Conservation (phyloP, 768 basidiomycete species). For the Kwoniella mangroviensis region DNA sequence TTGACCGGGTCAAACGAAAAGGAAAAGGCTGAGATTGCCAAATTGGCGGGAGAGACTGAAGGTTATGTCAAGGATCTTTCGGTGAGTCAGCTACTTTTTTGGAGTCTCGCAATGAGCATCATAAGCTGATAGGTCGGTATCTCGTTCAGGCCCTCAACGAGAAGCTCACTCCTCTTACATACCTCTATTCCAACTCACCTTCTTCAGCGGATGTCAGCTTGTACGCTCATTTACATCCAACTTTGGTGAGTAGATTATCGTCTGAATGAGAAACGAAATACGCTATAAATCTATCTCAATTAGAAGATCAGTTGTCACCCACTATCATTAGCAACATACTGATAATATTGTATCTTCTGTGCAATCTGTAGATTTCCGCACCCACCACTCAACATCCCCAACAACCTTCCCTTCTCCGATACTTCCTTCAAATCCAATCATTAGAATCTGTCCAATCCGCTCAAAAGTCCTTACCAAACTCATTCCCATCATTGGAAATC, state of each 20-base stretch:
- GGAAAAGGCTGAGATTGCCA: slow-evolving; percentile 48
- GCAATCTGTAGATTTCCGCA: slow-evolving; percentile 5
- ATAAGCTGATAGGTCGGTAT: background rate
- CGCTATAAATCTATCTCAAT: too few relatives aligned
- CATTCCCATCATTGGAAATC: slow-evolving; percentile 66
- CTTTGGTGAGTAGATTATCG: slow-evolving; percentile 66
- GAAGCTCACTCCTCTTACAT: slow-evolving; percentile 76
- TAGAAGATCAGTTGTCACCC: too few relatives aligned
- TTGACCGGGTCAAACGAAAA: slow-evolving; percentile 48
- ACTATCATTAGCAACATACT: too few relatives aligned
- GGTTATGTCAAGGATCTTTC: slow-evolving; percentile 42
- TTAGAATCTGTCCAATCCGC: slow-evolving; percentile 67
- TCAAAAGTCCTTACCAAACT: slow-evolving; percentile 54
- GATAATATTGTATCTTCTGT: background rate
- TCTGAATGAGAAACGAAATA: background rate
- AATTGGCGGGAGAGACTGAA: slow-evolving; percentile 40
- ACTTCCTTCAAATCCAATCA: slow-evolving; percentile 92
- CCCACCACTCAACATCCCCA: slow-evolving; percentile 80
- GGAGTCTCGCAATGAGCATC: background rate
- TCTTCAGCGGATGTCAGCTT: slow-evolving; percentile 89
- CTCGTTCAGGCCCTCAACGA: slow-evolving; percentile 69
- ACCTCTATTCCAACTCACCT: slow-evolving; percentile 79
- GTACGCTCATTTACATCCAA: slow-evolving; percentile 85
- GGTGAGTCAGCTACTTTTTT: slow-evolving; percentile 35
- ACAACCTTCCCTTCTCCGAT: slow-evolving; percentile 82